These are phyloP conservation scores for Lecanoromycetidae sp. DNA, from an alignment of 2,329 filamentous ascomycete species.

Conservation along the genomic window DNA sequence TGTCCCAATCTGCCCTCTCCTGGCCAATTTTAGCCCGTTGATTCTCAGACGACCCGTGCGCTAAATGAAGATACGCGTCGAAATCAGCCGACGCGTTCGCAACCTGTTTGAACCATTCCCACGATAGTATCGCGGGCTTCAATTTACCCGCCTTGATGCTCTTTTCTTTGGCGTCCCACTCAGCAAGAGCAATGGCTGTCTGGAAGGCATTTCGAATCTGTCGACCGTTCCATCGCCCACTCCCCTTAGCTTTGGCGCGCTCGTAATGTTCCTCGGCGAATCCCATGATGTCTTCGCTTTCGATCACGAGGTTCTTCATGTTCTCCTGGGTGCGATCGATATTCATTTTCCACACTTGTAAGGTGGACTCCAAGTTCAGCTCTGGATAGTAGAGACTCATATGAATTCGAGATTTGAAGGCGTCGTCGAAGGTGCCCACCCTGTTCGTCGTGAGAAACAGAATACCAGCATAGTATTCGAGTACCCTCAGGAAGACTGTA, in stretches of 20 bases:
- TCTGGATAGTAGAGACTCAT: slow-evolving; percentile 21
- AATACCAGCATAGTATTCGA: slow-evolving; percentile 24
- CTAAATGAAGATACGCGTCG: too few relatives aligned
- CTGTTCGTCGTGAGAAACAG: slow-evolving; percentile 26
- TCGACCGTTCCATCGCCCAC: slow-evolving; percentile 26
- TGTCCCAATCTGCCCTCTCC: too few relatives aligned
- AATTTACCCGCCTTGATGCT: too few relatives aligned
- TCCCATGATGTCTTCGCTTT: slow-evolving; percentile 13
- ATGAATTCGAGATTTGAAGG: slow-evolving; percentile 23
- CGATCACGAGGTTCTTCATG: background rate
- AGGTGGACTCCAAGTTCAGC: slow-evolving; percentile 3
- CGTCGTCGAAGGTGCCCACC: slow-evolving; percentile 23
- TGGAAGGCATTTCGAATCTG: slow-evolving; percentile 30
- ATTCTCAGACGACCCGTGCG: too few relatives aligned
- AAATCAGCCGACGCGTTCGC: too few relatives aligned
- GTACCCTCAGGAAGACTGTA: slow-evolving; percentile 21
- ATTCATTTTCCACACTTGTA: slow-evolving; percentile 20
- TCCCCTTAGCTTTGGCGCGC: slow-evolving; percentile 10
- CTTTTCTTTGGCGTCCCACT: slow-evolving; percentile 21
- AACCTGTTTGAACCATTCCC: too few relatives aligned
- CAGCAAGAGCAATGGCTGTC: slow-evolving; percentile 26
- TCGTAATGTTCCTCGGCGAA: slow-evolving; percentile 15
- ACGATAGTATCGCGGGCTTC: too few relatives aligned
- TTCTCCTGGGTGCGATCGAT: slow-evolving; percentile 10
- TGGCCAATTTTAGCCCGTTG: too few relatives aligned